These are phyloP conservation scores for Suillus placidus DNA, from an alignment of 768 basidiomycete species.

Conservation along the genomic window DNA sequence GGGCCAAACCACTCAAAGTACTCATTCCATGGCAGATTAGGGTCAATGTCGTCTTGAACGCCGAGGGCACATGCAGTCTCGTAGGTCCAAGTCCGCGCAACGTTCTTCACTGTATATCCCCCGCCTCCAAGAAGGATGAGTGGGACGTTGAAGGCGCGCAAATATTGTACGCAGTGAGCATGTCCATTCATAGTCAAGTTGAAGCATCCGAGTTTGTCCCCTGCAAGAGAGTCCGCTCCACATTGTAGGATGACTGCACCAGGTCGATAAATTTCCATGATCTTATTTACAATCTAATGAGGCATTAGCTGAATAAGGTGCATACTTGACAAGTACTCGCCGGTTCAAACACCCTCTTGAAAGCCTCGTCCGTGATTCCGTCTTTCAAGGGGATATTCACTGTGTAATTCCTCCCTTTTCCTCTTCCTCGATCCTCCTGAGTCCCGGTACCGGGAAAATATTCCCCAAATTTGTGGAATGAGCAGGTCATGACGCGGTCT, in stretches of 20 bases:
- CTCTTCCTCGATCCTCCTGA: constrained; percentile 82
- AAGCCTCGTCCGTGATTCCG: constrained; percentile 90
- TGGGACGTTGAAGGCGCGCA: constrained; percentile 81
- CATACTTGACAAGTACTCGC: constrained; percentile 47
- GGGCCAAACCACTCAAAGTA: constrained; percentile 99
- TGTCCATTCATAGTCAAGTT: constrained; percentile 97
- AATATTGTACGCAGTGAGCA: constrained; percentile 85
- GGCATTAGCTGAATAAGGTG: constrained; percentile 7
- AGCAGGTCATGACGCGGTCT: constrained; percentile 95
- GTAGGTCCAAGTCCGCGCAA: constrained; percentile 92
- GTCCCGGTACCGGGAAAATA: constrained; percentile 76
- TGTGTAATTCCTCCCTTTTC: constrained; percentile 83
- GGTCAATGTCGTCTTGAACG: constrained; percentile 74
- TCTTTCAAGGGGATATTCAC: constrained; percentile 94
- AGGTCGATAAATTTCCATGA: constrained; percentile 87
- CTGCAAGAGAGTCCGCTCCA: constrained; percentile 93
- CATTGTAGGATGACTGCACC: constrained; percentile 91
- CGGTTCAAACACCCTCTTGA: constrained; percentile 87
- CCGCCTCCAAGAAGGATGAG: constrained; percentile 93
- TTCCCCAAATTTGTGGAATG: constrained; percentile 97
- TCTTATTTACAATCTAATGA: constrained; percentile 73
- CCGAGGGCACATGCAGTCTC: constrained; percentile 97
- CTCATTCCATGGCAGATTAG: constrained; percentile 80
- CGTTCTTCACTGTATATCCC: constrained; percentile 97
- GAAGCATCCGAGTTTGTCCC: constrained; percentile 95